Conservation (phyloP, 805 yeast species). For the Ogataea pilisensis region DNA sequence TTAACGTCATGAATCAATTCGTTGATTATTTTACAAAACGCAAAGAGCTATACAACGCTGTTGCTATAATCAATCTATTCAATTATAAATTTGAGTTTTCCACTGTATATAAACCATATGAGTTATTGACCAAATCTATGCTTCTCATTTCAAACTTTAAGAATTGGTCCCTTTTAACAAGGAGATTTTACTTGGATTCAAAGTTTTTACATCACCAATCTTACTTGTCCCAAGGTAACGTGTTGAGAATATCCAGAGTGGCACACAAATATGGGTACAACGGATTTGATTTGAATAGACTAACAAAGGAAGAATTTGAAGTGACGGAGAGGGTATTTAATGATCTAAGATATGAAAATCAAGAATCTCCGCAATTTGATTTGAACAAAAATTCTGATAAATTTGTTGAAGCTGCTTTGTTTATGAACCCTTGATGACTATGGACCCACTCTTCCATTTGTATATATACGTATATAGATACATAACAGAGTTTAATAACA, state of each 20-base stretch:
- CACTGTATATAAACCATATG: slow-evolving; percentile 16
- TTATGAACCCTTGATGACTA: background rate
- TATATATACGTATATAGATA: too few species aligned
- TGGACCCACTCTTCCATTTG: too few species aligned
- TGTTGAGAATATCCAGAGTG: background rate
- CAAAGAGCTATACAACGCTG: slow-evolving; percentile 17
- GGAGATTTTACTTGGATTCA: slow-evolving; percentile 20
- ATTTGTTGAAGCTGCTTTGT: slow-evolving; percentile 8
- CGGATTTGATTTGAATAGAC: slow-evolving; percentile 5
- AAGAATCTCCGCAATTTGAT: slow-evolving; percentile 9
- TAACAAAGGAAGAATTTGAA: slow-evolving; percentile 10
- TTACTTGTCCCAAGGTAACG: slow-evolving; percentile 1
- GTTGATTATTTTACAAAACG: slow-evolving; percentile 14
- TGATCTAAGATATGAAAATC: slow-evolving; percentile 12
- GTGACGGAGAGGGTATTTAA: slow-evolving; percentile 6
- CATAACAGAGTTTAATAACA: too few species aligned
- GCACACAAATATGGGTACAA: slow-evolving; percentile 9
- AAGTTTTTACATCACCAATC: slow-evolving; percentile 4
- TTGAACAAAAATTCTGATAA: slow-evolving; percentile 2
- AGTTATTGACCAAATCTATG: slow-evolving; percentile 10
- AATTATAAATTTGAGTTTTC: slow-evolving; percentile 3
- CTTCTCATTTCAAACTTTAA: slow-evolving; percentile 5
- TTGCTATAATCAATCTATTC: slow-evolving; percentile 21
- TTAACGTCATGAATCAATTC: slow-evolving; percentile 8
- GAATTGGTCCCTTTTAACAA: slow-evolving; percentile 19